Base-by-base conservation (phyloP, 768 basidiomycete species). In the Boletus insuetus region DNA sequence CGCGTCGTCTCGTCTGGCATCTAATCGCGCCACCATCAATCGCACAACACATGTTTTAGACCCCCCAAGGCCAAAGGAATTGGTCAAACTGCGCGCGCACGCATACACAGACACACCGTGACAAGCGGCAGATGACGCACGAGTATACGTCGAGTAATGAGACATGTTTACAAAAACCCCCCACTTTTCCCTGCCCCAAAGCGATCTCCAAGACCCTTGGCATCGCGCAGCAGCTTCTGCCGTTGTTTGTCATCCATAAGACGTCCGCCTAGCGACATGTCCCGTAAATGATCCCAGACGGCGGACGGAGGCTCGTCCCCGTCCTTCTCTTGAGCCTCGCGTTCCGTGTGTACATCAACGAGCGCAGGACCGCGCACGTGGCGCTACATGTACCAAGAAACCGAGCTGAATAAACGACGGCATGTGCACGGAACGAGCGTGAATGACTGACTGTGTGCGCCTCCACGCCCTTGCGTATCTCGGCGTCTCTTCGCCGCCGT, bases 211-310 rank as follows among this genome's bases (percentile, higher is more conserved):
- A 98, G 75, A 7, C 86, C 84, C 58, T 82, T 84, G 12, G 94
- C 87, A 59, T 98, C 94, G 53, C 79, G 81, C 64, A 98, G 78
- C 69, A 92, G 77, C 65, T 84, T 85, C 51, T 81, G 78, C 58
- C 96, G 79, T 66, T 90, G 86, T 43, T 77, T 79, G 56, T 97
- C 95, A 64, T 92, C 94, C 91, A 99, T 89, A 31, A 97, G 76
- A 47, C 91, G 76, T 14, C 96, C 95, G 2, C 86, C 86, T 4
- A 96, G 63, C 3, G 81, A 81, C 94, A 99, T 97, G 70, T 96
- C 93, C 29, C 94, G 79, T 35, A 84, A 76, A 64, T 91, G 93
- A 62, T 99, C 96, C 96, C 96, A 98, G 26, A 98, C 91, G 0
- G 66, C 86, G 0, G 82, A 74, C 0, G 80, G 74, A 32, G 82